These are phyloP conservation scores for Anthostomella pinea DNA, from an alignment of 2,329 filamentous ascomycete species.

Conservation along the genomic window DNA sequence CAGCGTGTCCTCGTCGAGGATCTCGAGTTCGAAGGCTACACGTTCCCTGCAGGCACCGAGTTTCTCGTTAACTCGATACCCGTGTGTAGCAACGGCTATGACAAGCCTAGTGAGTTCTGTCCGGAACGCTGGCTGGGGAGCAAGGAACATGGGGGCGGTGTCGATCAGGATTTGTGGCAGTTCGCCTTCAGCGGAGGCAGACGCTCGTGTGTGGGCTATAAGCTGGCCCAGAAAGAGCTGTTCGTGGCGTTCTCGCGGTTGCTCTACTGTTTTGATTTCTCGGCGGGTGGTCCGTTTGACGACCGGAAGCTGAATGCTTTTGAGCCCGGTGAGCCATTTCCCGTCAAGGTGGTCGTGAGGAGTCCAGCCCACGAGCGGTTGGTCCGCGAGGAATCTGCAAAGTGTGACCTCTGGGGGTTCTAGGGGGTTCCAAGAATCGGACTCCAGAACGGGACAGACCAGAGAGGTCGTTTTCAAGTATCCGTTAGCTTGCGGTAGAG, in stretches of 20 bases:
- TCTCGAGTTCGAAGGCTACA: conserved; percentile 44
- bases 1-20: conserved; percentile 39
- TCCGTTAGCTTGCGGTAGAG: too few relatives aligned
- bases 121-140: conserved; percentile 15
- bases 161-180: conserved; percentile 12
- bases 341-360: conserved; percentile 7
- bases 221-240: conserved; percentile 13
- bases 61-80: conserved; percentile 39
- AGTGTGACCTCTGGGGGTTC: too few relatives aligned
- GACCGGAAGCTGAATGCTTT: conserved; percentile 10
- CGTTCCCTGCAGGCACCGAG: conserved; percentile 41
- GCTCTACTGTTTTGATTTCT: conserved; percentile 14
- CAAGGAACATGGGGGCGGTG: neutral
- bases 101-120: conserved; percentile 7
- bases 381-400: conserved; percentile 7
- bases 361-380: conserved; percentile 8
- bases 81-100: conserved; percentile 23
- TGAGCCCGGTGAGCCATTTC: conserved; percentile 6
- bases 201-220: conserved; percentile 14
- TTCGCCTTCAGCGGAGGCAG: conserved; percentile 10
- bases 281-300: conserved; percentile 5
- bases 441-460: too few relatives aligned
- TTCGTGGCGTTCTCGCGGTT: conserved; percentile 15
- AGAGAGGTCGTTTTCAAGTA: too few relatives aligned
- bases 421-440: too few relatives aligned